phyloP scores from a whole-genome alignment of 768 basidiomycete genomes.

The Asterophora lycoperdoides region DNA sequence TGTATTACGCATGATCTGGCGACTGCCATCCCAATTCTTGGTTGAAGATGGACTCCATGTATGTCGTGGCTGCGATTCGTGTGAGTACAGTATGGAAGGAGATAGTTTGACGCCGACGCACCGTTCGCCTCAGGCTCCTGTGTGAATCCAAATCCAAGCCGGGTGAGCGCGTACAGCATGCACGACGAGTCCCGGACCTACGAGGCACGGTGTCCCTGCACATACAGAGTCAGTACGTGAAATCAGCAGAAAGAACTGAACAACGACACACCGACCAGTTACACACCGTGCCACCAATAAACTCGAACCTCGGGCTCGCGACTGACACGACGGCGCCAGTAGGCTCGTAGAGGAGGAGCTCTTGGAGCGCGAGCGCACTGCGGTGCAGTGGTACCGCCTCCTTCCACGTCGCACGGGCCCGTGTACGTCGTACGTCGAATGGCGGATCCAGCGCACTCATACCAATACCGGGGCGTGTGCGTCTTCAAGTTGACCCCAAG shows the following conservation, averaged over 20 bases:
- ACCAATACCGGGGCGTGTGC: slow-evolving; percentile 85
- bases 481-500: no score
- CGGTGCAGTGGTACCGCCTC: slow-evolving; percentile 76
- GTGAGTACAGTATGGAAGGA: neutral
- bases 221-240: neutral
- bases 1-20: slow-evolving; percentile 96
- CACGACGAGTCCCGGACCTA: slow-evolving; percentile 97
- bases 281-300: slow-evolving; percentile 74
- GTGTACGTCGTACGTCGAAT: slow-evolving; percentile 79
- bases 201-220: slow-evolving; percentile 27
- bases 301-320: slow-evolving; percentile 94
- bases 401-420: slow-evolving; percentile 59
- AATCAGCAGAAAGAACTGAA: neutral
- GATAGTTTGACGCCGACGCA: slow-evolving; percentile 27
- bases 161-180: slow-evolving; percentile 89
- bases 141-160: slow-evolving; percentile 76
- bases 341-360: slow-evolving; percentile 89
- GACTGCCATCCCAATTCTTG: slow-evolving; percentile 84
- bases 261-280: slow-evolving; percentile 79
- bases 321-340: slow-evolving; percentile 75
- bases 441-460: slow-evolving; percentile 69
- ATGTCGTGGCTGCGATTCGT: slow-evolving; percentile 42
- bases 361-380: slow-evolving; percentile 79
- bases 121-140: slow-evolving; percentile 71
- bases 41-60: slow-evolving; percentile 88